Conservation (phyloP, 306 rosid species). For the Sicyos baderoa region DNA sequence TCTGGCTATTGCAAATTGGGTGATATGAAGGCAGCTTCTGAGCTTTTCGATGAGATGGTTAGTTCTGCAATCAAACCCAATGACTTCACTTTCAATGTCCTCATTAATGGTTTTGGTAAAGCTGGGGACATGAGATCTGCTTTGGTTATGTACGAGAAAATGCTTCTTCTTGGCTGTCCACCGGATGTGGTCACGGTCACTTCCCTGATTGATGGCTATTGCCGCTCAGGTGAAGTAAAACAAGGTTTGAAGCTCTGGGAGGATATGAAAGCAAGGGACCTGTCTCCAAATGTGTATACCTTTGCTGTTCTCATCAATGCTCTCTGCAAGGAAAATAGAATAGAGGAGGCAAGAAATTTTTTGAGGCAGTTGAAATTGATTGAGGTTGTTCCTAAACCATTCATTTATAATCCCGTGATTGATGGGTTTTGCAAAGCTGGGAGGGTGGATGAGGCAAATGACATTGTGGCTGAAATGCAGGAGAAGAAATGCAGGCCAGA, state of each 20-base stretch:
- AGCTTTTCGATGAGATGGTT: conserved; percentile 54
- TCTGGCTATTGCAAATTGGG: conserved; percentile 63
- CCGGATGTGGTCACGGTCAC: conserved; percentile 69
- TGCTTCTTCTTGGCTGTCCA: conserved; percentile 40
- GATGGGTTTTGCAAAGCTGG: conserved; percentile 88
- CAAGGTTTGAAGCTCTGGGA: conserved; percentile 56
- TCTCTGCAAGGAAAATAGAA: conserved; percentile 60
- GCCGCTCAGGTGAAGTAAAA: conserved; percentile 48
- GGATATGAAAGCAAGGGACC: conserved; percentile 48
- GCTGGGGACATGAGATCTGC: conserved; percentile 56
- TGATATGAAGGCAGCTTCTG: conserved; percentile 50
- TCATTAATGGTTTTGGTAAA: conserved; percentile 67
- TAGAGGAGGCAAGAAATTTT: conserved; percentile 52
- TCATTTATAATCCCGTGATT: conserved; percentile 68
- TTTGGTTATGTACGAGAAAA: conserved; percentile 37
- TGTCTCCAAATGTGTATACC: conserved; percentile 53
- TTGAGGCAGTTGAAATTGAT: conserved; percentile 44
- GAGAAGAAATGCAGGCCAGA: conserved; percentile 60
- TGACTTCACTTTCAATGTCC: conserved; percentile 49
- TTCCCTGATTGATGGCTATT: conserved; percentile 61
- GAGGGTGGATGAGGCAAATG: conserved; percentile 66
- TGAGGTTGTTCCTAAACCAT: conserved; percentile 43
- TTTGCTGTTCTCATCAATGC: conserved; percentile 64
- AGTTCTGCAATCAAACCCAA: conserved; percentile 44
- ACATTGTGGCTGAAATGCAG: conserved; percentile 64